A percentile compares a stretch with the other conserved stretches of the same genome.
phyloP scores from a whole-genome alignment of 768 basidiomycete genomes.

The Mycena rebaudengoi region DNA sequence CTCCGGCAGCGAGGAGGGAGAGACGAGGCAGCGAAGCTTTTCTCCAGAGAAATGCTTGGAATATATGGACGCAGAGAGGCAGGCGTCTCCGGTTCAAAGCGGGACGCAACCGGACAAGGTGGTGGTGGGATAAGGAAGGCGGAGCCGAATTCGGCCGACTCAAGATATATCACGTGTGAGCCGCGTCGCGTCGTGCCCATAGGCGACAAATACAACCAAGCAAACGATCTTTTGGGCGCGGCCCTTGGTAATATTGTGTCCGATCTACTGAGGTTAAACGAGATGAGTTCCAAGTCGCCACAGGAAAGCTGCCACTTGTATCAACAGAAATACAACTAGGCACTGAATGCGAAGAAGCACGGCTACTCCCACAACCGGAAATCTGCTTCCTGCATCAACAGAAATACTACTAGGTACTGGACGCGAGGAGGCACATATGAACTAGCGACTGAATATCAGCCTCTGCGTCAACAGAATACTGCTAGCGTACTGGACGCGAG shows the following conservation, averaged over 20 bases:
- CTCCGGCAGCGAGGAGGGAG: slow-evolving; percentile 2
- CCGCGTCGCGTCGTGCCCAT: not conserved
- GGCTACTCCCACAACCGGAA: not conserved
- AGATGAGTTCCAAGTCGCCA: slow-evolving; percentile 6
- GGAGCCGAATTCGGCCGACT: slow-evolving; percentile 2
- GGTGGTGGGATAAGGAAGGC: slow-evolving; percentile 1
- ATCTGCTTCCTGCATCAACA: slow-evolving; percentile 12
- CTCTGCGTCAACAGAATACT: slow-evolving; percentile 12
- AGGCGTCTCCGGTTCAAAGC: not conserved
- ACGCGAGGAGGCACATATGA: slow-evolving; percentile 6
- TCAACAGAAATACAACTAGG: slow-evolving; percentile 4
- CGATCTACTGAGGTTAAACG: not conserved
- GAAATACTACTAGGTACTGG: slow-evolving; percentile 15
- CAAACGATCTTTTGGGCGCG: slow-evolving; percentile 7
- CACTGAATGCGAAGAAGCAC: slow-evolving; percentile 3
- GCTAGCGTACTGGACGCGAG: slow-evolving; percentile 6
- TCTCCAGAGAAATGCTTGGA: slow-evolving; percentile 9
- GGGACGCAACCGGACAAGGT: slow-evolving; percentile 1
- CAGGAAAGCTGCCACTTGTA: slow-evolving; percentile 4
- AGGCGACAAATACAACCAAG: slow-evolving; percentile 4
- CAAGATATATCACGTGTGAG: slow-evolving; percentile 3
- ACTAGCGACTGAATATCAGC: slow-evolving; percentile 1
- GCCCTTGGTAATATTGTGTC: slow-evolving; percentile 11
- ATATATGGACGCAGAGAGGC: slow-evolving; percentile 4
- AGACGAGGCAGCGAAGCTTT: not conserved